Percentiles rank a stretch among this genome's conserved stretches.
phyloP scores from a whole-genome alignment of 208 protist species.

The Phytomonas francai region DNA sequence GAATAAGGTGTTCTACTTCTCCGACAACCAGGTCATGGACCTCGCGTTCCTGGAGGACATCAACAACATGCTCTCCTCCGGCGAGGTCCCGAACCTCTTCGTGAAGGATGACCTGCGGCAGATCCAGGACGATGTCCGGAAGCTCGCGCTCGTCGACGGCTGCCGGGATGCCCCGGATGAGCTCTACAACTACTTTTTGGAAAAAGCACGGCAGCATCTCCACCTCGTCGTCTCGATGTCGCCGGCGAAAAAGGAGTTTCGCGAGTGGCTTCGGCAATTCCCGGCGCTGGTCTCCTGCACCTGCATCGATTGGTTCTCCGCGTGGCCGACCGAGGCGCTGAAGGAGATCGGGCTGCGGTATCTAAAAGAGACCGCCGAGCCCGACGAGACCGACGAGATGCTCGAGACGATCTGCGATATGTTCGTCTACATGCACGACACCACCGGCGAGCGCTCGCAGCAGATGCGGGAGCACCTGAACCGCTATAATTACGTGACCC shows the following conservation, averaged over 20 bases:
- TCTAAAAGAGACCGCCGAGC: constrained; percentile 77
- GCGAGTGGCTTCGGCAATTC: constrained; percentile 96
- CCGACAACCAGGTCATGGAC: constrained; percentile 96
- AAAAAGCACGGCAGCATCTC: constrained; percentile 91
- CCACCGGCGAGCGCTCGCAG: constrained; percentile 73
- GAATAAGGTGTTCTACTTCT: constrained; percentile 97
- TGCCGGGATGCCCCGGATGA: constrained; percentile 88
- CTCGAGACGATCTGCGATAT: constrained; percentile 78
- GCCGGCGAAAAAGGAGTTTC: constrained; percentile 93
- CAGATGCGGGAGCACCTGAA: constrained; percentile 92
- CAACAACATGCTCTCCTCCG: constrained; percentile 96
- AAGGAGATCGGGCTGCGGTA: constrained; percentile 89
- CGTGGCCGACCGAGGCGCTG: constrained; percentile 97
- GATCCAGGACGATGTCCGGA: constrained; percentile 90
- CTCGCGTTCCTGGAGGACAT: constrained; percentile 96
- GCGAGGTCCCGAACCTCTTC: constrained; percentile 98
- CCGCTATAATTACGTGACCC: constrained; percentile 96
- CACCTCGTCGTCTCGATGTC: constrained; percentile 97
- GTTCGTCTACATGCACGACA: constrained; percentile 93
- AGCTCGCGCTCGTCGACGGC: constrained; percentile 82
- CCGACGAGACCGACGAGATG: constrained; percentile 81
- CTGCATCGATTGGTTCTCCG: constrained; percentile 98
- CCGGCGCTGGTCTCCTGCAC: constrained; percentile 96
- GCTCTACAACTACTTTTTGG: constrained; percentile 96
- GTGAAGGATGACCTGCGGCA: constrained; percentile 91